phyloP scores from a whole-genome alignment of 1,284 basidiomycete species.

The Psilocybe mexicana region DNA sequence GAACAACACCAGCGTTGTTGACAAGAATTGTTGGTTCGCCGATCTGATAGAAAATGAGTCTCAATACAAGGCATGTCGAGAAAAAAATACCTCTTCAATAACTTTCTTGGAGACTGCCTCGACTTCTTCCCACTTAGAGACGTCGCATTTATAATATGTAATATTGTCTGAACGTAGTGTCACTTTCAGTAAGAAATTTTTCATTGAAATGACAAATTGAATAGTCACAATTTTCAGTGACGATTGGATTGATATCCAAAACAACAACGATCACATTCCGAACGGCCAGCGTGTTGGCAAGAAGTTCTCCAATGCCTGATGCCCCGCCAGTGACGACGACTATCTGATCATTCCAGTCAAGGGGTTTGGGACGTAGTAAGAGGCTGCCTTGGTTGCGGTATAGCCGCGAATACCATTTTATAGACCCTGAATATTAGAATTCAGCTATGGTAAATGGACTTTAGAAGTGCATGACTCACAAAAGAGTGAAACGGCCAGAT shows the following conservation, averaged over 20 bases:
- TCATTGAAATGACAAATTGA: not conserved
- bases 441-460: not conserved
- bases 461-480: conserved; percentile 49
- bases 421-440: conserved; percentile 48
- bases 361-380: conserved; percentile 54
- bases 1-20: conserved; percentile 96
- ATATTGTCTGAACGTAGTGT: conserved; percentile 60
- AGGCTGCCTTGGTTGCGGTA: conserved; percentile 74
- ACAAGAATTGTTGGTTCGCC: conserved; percentile 89
- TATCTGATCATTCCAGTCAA: conserved; percentile 86
- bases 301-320: conserved; percentile 84
- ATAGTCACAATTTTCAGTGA: conserved; percentile 72
- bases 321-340: conserved; percentile 89
- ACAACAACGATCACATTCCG: conserved; percentile 84
- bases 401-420: conserved; percentile 67
- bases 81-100: conserved; percentile 63
- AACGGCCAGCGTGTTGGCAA: conserved; percentile 82
- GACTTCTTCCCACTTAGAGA: conserved; percentile 86
- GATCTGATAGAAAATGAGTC: conserved; percentile 48
- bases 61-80: not conserved
- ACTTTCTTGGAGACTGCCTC: conserved; percentile 69
- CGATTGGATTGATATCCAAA: conserved; percentile 77
- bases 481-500: conserved; percentile 54
- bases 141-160: conserved; percentile 83
- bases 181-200: conserved; percentile 2